A percentile compares a stretch with the other conserved stretches of the same genome.
Conservation (phyloP, 805 yeast species). For the Nakazawaea wickerhamii region DNA sequence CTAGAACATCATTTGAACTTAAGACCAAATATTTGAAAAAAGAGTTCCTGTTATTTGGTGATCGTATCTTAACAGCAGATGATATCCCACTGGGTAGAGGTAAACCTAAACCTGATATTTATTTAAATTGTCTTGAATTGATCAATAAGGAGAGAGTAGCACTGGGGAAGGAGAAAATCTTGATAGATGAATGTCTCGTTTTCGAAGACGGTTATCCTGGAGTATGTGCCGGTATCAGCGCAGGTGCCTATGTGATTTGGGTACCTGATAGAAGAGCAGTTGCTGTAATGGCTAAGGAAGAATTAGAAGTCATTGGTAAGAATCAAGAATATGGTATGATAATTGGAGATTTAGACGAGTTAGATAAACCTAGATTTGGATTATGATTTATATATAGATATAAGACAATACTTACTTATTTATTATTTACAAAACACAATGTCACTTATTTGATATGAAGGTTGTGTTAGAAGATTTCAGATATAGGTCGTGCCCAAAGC, state of each 20-base stretch:
- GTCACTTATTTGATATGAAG: too few species aligned
- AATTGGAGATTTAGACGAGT: slow-evolving; percentile 43
- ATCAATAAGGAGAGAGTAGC: slow-evolving; percentile 51
- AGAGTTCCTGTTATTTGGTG: slow-evolving; percentile 59
- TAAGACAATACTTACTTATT: not conserved
- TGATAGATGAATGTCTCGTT: slow-evolving; percentile 75
- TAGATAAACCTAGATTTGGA: slow-evolving; percentile 46
- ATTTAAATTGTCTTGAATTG: slow-evolving; percentile 72
- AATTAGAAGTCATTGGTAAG: slow-evolving; percentile 39
- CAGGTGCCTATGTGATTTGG: slow-evolving; percentile 90
- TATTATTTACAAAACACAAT: too few species aligned
- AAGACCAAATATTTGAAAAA: slow-evolving; percentile 68
- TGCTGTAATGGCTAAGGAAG: slow-evolving; percentile 43
- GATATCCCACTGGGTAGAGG: slow-evolving; percentile 86
- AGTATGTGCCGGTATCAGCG: slow-evolving; percentile 73
- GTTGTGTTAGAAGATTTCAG: too few species aligned
- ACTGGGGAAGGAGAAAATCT: slow-evolving; percentile 40
- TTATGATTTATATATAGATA: slow-evolving; percentile 16
- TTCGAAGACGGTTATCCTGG: slow-evolving; percentile 98
- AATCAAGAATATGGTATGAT: slow-evolving; percentile 48
- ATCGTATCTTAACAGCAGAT: slow-evolving; percentile 81
- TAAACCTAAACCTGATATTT: slow-evolving; percentile 91
- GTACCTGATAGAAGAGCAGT: slow-evolving; percentile 80
- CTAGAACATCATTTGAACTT: slow-evolving; percentile 48
- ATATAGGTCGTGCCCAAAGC: too few species aligned